phyloP scores from a whole-genome alignment of 306 rosid species.

The Biancaea sappan region DNA sequence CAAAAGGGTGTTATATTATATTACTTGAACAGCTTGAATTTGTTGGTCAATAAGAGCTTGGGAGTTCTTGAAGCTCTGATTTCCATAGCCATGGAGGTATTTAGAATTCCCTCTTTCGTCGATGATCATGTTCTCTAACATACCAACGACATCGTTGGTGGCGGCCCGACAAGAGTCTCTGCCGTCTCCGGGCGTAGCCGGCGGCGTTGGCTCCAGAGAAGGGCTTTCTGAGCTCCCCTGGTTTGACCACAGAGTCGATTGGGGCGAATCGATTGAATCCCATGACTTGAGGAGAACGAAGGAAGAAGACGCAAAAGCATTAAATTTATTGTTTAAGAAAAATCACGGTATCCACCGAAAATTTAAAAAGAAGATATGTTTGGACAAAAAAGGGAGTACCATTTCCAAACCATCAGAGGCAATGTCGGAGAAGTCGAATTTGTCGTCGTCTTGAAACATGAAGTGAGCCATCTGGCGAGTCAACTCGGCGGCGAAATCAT shows the following conservation, averaged over 20 bases:
- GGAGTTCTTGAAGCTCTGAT: slow-evolving; percentile 12
- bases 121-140: slow-evolving; percentile 50
- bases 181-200: slow-evolving; percentile 45
- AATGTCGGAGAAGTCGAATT: slow-evolving; percentile 10
- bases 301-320: neutral
- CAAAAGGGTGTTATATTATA: neutral
- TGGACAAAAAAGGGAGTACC: slow-evolving; percentile 39
- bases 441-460: slow-evolving; percentile 51
- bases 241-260: slow-evolving; percentile 49
- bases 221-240: slow-evolving; percentile 54
- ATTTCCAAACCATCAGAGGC: slow-evolving; percentile 34
- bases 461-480: slow-evolving; percentile 60
- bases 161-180: slow-evolving; percentile 32
- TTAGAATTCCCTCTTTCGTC: slow-evolving; percentile 26
- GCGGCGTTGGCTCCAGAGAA: slow-evolving; percentile 57
- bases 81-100: slow-evolving; percentile 4
- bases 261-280: slow-evolving; percentile 50
- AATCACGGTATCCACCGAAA: neutral
- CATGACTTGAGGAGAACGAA: slow-evolving; percentile 37
- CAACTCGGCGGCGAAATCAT: slow-evolving; percentile 59
- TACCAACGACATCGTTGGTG: slow-evolving; percentile 23
- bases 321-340: neutral
- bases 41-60: slow-evolving; percentile 43
- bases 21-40: slow-evolving; percentile 58
- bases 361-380: too few species aligned